phyloP scores from a whole-genome alignment of 148 eudicot genomes.

The Tetragonia tetragonoides region DNA sequence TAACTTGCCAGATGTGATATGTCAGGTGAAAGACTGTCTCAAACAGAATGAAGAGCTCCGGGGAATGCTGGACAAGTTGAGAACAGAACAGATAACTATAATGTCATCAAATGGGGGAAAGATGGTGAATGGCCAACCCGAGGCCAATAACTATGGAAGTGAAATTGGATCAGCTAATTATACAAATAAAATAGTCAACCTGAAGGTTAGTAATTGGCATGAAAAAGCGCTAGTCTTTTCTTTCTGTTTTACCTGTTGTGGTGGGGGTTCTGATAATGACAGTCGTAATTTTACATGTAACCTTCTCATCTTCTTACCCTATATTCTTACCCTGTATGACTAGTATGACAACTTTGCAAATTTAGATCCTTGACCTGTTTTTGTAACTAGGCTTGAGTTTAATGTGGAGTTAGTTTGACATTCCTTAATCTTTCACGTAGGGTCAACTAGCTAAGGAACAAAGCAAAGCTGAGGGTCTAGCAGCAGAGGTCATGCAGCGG shows the following conservation, averaged over 20 bases:
- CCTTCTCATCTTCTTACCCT: too few species aligned
- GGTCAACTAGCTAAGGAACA: constrained; percentile 75
- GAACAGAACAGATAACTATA: constrained; percentile 54
- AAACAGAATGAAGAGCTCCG: constrained; percentile 92
- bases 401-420: not conserved
- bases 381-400: not conserved
- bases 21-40: constrained; percentile 84
- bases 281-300: not conserved
- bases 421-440: constrained; percentile 28
- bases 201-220: constrained; percentile 54
- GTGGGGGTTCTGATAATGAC: not conserved
- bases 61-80: constrained; percentile 61
- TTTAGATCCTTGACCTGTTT: too few species aligned
- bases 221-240: not conserved
- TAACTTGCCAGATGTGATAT: not conserved
- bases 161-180: constrained; percentile 32
- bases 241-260: not conserved
- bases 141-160: constrained; percentile 28
- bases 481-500: constrained; percentile 89
- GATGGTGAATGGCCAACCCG: constrained; percentile 20
- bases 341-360: not conserved
- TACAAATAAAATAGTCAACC: constrained; percentile 50
- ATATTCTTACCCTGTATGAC: not conserved
- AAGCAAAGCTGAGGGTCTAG: constrained; percentile 79
- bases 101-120: constrained; percentile 30